Percentiles rank a stretch among this genome's conserved stretches.
Conservation (phyloP, 78 protist species). For the Chrysochromulina parva region DNA sequence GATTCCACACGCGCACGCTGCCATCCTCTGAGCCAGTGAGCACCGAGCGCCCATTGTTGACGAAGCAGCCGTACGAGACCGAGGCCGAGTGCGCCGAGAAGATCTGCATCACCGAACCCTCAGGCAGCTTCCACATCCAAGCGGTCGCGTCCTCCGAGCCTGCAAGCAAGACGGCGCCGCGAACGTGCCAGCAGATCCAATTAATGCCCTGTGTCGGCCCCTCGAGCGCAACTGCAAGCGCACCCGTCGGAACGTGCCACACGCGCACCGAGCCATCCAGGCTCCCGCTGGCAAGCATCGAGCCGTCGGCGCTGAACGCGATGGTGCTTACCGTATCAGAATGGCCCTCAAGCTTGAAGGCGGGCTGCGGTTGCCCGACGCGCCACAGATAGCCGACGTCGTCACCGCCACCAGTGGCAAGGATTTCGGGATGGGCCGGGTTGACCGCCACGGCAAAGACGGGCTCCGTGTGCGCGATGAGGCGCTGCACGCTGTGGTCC, state of each 20-base stretch:
- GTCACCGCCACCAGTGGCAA: constrained; percentile 41
- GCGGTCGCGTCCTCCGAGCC: constrained; percentile 30
- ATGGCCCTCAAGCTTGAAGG: neutral
- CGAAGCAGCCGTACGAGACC: neutral
- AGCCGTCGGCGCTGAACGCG: constrained; percentile 23
- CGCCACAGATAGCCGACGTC: constrained; percentile 30
- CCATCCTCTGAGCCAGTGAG: constrained; percentile 35
- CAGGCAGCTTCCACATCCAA: constrained; percentile 51
- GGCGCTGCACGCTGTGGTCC: neutral
- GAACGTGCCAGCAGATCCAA: constrained; percentile 32
- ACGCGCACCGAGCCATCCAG: constrained; percentile 47
- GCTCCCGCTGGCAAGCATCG: constrained; percentile 25
- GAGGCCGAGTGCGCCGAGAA: constrained; percentile 40
- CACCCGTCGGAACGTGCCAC: constrained; percentile 29
- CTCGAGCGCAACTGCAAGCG: neutral
- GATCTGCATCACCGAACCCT: constrained; percentile 27
- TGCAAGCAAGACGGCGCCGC: constrained; percentile 32
- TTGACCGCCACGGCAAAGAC: neutral
- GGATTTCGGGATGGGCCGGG: neutral
- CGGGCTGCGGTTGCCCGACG: neutral
- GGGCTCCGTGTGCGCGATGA: neutral
- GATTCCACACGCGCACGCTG: constrained; percentile 24
- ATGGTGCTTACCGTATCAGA: constrained; percentile 3
- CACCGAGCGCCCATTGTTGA: neutral
- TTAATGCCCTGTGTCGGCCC: constrained; percentile 39